A percentile compares a stretch with the other conserved stretches of the same genome.
Conservation (phyloP, 768 basidiomycete genomes). For the Lyophyllum shimeji region DNA sequence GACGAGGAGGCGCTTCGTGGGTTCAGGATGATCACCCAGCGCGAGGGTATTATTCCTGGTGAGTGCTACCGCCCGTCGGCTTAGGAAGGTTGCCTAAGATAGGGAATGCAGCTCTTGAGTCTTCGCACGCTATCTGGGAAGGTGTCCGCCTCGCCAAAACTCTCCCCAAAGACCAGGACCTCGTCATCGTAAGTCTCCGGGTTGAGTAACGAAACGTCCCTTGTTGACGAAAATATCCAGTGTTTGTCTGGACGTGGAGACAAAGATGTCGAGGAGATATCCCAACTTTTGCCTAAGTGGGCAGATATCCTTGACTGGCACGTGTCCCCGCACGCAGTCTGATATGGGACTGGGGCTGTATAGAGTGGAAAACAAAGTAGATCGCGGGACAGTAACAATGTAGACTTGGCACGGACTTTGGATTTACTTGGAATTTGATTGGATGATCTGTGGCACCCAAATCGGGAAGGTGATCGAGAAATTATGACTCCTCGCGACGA, state of each 20-base stretch:
- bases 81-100: constrained; percentile 1
- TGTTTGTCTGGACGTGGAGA: constrained; percentile 95
- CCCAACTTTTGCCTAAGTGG: constrained; percentile 94
- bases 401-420: neutral
- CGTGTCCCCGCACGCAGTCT: constrained; percentile 43
- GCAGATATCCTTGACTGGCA: constrained; percentile 94
- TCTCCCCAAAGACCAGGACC: constrained; percentile 77
- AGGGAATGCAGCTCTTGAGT: constrained; percentile 77
- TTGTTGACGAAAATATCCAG: constrained; percentile 34
- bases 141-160: constrained; percentile 84
- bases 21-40: constrained; percentile 88
- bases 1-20: constrained; percentile 93
- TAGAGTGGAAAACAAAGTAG: neutral
- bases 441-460: constrained; percentile 1
- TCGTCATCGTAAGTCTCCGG: constrained; percentile 77
- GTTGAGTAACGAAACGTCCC: neutral
- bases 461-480: constrained; percentile 15
- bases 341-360: neutral
- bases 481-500: constrained; percentile 7
- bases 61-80: constrained; percentile 17
- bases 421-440: neutral
- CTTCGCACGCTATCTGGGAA: constrained; percentile 95
- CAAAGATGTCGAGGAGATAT: constrained; percentile 97
- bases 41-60: constrained; percentile 98
- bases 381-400: neutral